phyloP scores from a whole-genome alignment of 768 basidiomycete species.

The Boletus rubropictus region DNA sequence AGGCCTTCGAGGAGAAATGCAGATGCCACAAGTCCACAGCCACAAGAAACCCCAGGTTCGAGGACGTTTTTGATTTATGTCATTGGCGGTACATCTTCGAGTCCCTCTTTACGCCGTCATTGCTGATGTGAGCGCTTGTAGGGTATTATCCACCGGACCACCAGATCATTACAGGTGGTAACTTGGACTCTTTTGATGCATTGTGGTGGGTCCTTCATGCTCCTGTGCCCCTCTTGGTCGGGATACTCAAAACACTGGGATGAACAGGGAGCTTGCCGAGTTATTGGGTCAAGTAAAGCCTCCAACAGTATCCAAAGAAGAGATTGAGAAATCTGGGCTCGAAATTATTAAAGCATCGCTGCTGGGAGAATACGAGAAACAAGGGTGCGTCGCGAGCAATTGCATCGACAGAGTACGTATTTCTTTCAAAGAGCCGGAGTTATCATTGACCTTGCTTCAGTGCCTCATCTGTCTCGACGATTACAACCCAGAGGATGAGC shows the following conservation, averaged over 20 bases:
- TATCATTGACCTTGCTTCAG: slow-evolving; percentile 30
- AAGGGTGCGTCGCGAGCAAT: slow-evolving; percentile 65
- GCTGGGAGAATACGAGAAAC: slow-evolving; percentile 49
- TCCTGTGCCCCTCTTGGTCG: not conserved
- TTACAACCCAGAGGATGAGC: slow-evolving; percentile 69
- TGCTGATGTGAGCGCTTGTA: slow-evolving; percentile 23
- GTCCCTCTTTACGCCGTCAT: not conserved
- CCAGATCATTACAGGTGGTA: slow-evolving; percentile 77
- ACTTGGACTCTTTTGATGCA: slow-evolving; percentile 75
- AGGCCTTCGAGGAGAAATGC: slow-evolving; percentile 33
- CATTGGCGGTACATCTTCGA: slow-evolving; percentile 56
- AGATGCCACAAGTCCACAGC: slow-evolving; percentile 18
- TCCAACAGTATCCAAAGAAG: slow-evolving; percentile 74
- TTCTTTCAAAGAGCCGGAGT: not conserved
- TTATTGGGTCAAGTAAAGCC: slow-evolving; percentile 78
- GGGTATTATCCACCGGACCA: slow-evolving; percentile 93
- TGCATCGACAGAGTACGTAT: slow-evolving; percentile 70
- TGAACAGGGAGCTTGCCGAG: slow-evolving; percentile 69
- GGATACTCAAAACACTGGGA: not conserved
- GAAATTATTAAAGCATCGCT: slow-evolving; percentile 57
- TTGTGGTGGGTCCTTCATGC: slow-evolving; percentile 48
- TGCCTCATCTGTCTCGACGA: slow-evolving; percentile 87
- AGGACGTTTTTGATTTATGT: slow-evolving; percentile 88
- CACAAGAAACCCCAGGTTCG: slow-evolving; percentile 20
- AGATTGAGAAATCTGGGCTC: slow-evolving; percentile 80